Conservation (phyloP, 192 early-diverging fungal genomes). For the Irineochytrium annulatum region DNA sequence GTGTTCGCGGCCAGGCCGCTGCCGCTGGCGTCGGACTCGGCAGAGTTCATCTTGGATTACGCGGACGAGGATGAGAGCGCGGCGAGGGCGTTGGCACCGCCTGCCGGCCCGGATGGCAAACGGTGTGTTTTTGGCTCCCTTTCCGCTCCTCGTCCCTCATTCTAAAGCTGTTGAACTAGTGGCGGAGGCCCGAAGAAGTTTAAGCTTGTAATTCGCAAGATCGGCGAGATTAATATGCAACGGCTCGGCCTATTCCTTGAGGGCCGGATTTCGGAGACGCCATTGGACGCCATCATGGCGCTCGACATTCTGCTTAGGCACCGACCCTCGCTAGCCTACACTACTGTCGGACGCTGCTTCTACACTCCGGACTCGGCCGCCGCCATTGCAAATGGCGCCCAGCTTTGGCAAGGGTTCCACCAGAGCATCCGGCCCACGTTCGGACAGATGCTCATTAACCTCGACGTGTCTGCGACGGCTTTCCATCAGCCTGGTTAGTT, state of each 20-base stretch:
- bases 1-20: constrained; percentile 61
- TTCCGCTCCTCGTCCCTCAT: not conserved
- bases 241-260: constrained; percentile 41
- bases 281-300: constrained; percentile 43
- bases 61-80: constrained; percentile 48
- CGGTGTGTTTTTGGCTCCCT: not conserved
- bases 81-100: not conserved
- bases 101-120: not conserved
- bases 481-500: constrained; percentile 51
- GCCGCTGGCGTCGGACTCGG: constrained; percentile 50
- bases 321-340: constrained; percentile 70
- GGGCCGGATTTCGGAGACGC: constrained; percentile 43
- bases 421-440: constrained; percentile 75
- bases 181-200: constrained; percentile 52
- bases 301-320: constrained; percentile 82
- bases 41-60: constrained; percentile 57
- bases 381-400: constrained; percentile 66
- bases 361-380: constrained; percentile 68
- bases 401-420: constrained; percentile 92
- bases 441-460: constrained; percentile 59
- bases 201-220: constrained; percentile 61
- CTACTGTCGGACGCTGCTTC: constrained; percentile 84
- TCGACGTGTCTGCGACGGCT: constrained; percentile 59
- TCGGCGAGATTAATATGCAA: constrained; percentile 62
- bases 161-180: too few species aligned